Base-by-base conservation (phyloP, 208 protist species). In the Leishmania amazonensis region DNA sequence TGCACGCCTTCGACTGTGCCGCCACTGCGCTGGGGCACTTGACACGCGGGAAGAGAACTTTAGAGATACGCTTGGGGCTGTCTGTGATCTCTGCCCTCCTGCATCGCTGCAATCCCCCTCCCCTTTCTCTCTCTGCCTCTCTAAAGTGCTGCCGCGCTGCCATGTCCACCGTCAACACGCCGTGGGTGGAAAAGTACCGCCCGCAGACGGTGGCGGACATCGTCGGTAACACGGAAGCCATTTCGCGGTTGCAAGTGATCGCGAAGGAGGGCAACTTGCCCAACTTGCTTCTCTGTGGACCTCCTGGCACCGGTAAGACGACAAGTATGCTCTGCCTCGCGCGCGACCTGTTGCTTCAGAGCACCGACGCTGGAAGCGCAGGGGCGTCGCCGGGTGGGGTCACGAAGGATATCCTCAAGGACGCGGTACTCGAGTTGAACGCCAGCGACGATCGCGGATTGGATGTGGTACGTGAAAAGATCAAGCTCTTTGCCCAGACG, bases 111-210 rank as follows among this genome's bases (percentile, higher is more conserved):
- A 7, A 28, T 6, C 0, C 31, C 0, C 57, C 9, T 75, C 31
- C 24, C 13, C 19, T 40, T 24, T 35, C n/a, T 42, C 19, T 28
- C 13, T 76, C 40, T 67, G 11, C 57, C n/a, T 76, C 28, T 42
- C 42, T 62, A 54, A 21, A 53, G 24, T 9, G 19, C 9, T 28
- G n/a, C 1, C 38, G 21, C 24, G 38, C 21, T 21, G 24, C 40
- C 47, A 86, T 89, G 86, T 83, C 84, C 21, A 67, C 73, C 11
- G 65, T 72, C 15, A 76, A 76, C 53, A 83, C 83, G 42, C 99
- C 99, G 70, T 99, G 99, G 99, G 96, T 99, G 53, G 99, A 99
- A 87, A 99, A 99, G 91, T 99, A 99, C 88, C 91, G 99, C 42
- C 99, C 99, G 21, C 84, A 89, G 54, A 92, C 91, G 47, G 94